Conservation (phyloP, 2,329 filamentous ascomycete species). For the Verticillium dahliae region DNA sequence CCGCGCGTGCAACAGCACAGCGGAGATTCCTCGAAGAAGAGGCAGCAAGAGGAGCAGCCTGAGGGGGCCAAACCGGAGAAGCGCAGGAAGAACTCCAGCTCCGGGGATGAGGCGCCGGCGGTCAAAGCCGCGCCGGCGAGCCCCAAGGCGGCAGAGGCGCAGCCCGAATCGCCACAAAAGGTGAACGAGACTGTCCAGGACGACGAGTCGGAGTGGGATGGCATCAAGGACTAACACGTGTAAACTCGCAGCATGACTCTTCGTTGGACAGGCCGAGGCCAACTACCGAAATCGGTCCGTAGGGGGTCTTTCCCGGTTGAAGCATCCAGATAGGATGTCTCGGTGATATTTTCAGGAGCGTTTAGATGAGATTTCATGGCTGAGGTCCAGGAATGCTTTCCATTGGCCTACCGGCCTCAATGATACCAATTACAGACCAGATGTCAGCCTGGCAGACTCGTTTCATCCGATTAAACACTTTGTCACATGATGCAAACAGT, state of each 20-base stretch:
- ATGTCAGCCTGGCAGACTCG: too few relatives aligned
- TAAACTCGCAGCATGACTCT: neutral
- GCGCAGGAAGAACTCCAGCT: constrained; percentile 10
- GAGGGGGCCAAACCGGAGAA: constrained; percentile 5
- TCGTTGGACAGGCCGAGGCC: neutral
- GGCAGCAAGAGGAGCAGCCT: constrained; percentile 9
- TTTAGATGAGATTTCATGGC: neutral
- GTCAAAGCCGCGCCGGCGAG: neutral
- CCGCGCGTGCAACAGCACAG: constrained; percentile 3
- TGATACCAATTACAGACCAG: neutral
- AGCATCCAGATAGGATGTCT: neutral
- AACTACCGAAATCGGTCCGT: neutral
- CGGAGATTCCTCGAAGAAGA: constrained; percentile 9
- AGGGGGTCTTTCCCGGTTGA: neutral
- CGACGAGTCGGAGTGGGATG: constrained; percentile 13
- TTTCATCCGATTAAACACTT: too few relatives aligned
- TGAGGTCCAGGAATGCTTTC: neutral
- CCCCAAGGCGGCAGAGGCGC: constrained; percentile 3
- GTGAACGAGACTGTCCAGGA: neutral
- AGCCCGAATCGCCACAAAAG: neutral
- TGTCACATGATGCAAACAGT: too few relatives aligned
- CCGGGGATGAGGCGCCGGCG: constrained; percentile 7
- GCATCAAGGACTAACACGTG: constrained; percentile 1
- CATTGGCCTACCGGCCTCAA: neutral
- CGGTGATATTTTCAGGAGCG: neutral